Conservation (phyloP, 2,329 filamentous ascomycete species). For the Ophiostoma novo-ulmi region DNA sequence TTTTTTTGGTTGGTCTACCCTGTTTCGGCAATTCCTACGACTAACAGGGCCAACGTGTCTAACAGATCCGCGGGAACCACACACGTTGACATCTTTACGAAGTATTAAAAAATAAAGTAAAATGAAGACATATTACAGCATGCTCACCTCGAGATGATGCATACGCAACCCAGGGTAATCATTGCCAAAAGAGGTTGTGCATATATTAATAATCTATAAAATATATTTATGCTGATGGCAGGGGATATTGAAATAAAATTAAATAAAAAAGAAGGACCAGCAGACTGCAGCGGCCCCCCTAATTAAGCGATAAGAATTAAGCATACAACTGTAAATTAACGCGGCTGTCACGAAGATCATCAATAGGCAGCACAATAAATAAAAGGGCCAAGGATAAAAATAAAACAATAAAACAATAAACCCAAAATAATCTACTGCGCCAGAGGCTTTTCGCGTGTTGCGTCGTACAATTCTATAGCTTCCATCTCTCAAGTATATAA, state of each 20-base stretch:
- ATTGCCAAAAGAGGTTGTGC: background rate
- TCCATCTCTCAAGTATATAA: background rate
- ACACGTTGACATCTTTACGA: background rate
- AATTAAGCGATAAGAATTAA: background rate
- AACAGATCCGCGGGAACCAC: background rate
- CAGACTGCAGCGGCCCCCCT: background rate
- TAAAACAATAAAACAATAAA: background rate
- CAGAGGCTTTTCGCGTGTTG: background rate
- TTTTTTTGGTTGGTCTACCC: background rate
- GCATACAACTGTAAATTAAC: slow-evolving; percentile 3
- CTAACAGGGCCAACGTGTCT: background rate
- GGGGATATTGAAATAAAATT: background rate
- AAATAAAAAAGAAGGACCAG: background rate
- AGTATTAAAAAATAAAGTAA: background rate
- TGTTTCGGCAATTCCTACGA: background rate
- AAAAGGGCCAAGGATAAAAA: background rate
- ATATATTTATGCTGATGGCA: background rate
- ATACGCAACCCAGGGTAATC: background rate
- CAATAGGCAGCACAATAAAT: background rate
- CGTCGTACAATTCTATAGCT: background rate
- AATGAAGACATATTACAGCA: background rate
- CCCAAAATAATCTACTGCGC: background rate
- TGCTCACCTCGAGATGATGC: background rate
- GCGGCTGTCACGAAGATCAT: background rate
- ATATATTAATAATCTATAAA: background rate